phyloP scores from a whole-genome alignment of 2,329 filamentous ascomycete species.

The Ophiostoma perfectum region DNA sequence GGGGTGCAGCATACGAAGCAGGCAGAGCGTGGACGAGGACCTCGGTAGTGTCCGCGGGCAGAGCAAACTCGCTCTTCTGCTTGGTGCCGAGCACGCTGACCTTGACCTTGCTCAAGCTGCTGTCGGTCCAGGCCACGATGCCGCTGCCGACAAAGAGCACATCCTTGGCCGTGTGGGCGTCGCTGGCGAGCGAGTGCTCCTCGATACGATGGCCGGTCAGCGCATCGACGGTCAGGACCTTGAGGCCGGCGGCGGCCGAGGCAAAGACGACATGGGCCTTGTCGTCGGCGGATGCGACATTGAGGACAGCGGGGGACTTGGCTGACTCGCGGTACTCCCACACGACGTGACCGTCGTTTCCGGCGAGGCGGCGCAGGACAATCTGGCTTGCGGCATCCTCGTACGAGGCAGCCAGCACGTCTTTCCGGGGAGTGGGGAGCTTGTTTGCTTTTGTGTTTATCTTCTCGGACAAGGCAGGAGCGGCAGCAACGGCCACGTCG shows the following conservation, averaged over 20 bases:
- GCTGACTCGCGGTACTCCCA: conserved; percentile 67
- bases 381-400: conserved; percentile 42
- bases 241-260: conserved; percentile 64
- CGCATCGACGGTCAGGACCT: conserved; percentile 67
- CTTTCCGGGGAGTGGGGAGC: conserved; percentile 37
- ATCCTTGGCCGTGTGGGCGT: conserved; percentile 58
- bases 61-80: conserved; percentile 37
- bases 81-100: conserved; percentile 65
- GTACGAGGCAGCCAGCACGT: conserved; percentile 21
- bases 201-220: conserved; percentile 66
- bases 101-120: conserved; percentile 50
- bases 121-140: conserved; percentile 69
- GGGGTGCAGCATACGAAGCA: conserved; percentile 46
- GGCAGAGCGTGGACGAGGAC: conserved; percentile 22
- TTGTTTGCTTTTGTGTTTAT: conserved; percentile 48
- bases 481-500: conserved; percentile 63
- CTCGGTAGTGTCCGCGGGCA: conserved; percentile 21
- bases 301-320: conserved; percentile 58
- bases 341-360: conserved; percentile 62
- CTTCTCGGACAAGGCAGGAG: not conserved
- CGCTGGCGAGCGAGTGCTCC: conserved; percentile 66
- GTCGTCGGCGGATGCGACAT: conserved; percentile 61
- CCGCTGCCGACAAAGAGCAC: conserved; percentile 73
- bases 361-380: conserved; percentile 65
- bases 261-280: conserved; percentile 72